Conservation (phyloP, 306 rosid species). For the Cucurbita argyrosperma region DNA sequence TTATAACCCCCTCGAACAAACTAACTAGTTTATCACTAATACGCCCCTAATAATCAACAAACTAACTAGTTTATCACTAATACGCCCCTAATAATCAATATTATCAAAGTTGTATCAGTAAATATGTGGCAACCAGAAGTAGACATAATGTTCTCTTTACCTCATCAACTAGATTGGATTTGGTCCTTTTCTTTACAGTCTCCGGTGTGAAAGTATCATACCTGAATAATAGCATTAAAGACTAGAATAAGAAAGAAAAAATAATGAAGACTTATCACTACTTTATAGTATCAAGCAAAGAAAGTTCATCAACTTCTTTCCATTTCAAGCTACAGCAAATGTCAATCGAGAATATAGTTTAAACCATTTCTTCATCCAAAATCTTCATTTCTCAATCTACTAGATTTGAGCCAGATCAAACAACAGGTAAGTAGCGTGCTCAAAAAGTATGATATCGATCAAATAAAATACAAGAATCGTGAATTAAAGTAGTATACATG, state of each 20-base stretch:
- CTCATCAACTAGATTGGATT: conserved; percentile 79
- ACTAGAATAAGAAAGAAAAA: conserved; percentile 6
- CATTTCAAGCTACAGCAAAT: background rate
- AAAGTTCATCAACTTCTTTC: background rate
- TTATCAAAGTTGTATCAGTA: no score
- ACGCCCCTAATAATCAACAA: no score
- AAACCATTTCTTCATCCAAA: background rate
- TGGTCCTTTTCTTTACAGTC: conserved; percentile 76
- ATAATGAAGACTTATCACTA: background rate
- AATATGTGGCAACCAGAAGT: background rate
- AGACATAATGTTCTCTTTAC: conserved; percentile 16
- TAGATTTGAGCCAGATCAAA: background rate
- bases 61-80: no score
- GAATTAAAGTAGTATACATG: background rate
- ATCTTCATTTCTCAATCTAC: background rate
- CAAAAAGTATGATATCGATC: background rate
- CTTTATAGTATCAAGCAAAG: background rate
- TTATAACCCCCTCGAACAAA: no score
- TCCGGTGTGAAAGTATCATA: conserved; percentile 81
- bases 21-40: no score
- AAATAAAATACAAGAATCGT: background rate
- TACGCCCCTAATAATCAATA: no score
- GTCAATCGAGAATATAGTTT: background rate
- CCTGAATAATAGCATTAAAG: conserved; percentile 29
- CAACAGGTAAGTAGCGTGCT: background rate